Evolutionary conservation across 108 stramenopile species (phyloP).

Genomic region (Nitzschia sp.): DNA sequence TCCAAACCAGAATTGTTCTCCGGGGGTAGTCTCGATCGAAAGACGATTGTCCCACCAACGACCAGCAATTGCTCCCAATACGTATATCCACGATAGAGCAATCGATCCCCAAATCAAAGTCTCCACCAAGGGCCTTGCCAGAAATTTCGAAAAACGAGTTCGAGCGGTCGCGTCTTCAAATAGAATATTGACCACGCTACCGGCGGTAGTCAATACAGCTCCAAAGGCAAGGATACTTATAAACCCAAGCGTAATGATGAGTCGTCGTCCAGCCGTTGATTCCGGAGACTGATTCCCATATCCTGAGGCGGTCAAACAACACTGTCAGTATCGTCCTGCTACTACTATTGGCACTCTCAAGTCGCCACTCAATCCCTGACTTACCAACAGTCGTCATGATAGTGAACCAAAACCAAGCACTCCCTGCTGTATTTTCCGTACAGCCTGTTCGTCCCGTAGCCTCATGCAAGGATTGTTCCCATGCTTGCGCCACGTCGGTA

Average conservation of each 20-base stretch:
- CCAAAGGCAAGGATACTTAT: constrained; percentile 40
- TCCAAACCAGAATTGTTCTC: constrained; percentile 53
- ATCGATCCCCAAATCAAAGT: constrained; percentile 34
- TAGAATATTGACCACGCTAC: constrained; percentile 28
- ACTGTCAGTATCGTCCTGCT: neutral
- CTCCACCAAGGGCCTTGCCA: neutral
- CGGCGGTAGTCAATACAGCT: constrained; percentile 32
- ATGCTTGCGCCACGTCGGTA: neutral
- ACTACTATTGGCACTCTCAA: neutral
- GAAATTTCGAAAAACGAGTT: constrained; percentile 8
- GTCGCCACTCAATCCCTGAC: neutral
- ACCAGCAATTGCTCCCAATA: neutral
- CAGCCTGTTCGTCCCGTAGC: constrained; percentile 22
- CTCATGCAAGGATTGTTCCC: constrained; percentile 12
- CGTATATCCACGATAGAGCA: constrained; percentile 35
- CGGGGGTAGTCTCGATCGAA: neutral
- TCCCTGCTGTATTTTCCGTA: neutral
- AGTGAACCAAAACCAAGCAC: constrained; percentile 39
- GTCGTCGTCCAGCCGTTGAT: constrained; percentile 31
- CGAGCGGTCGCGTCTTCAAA: constrained; percentile 31
- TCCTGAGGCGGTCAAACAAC: constrained; percentile 44
- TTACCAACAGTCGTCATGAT: constrained; percentile 14
- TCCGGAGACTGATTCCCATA: constrained; percentile 55
- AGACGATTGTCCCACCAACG: constrained; percentile 22
- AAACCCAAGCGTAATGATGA: constrained; percentile 46